Evolutionary conservation across 495 filamentous ascomycete genomes (phyloP), one percentile per base, ranked within the genome.

Genomic region (Sphaerosporella brunnea): DNA sequence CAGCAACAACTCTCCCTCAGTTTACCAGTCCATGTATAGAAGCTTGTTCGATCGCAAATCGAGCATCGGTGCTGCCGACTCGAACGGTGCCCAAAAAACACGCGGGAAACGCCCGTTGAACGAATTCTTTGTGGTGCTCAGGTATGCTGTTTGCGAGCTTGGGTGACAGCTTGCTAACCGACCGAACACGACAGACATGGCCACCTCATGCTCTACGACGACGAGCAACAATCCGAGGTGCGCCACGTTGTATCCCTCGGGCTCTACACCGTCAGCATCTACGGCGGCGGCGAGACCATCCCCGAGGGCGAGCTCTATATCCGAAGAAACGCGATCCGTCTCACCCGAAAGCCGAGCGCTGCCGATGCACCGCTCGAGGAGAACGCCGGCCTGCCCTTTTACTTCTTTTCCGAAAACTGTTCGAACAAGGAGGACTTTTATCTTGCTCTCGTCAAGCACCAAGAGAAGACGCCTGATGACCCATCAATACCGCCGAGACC

Each of bases 361-460:
- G 62, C 75, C 15, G 79, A 78, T 19, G 59, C 65, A 1, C 66
- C 68, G 3, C 68, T 74, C 42, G 66, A 60, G 9, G 73, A 73
- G 37, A 53, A 71, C 1, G 71, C 77, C 32, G 65, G 69, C 11
- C 67, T 71, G 25, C 88, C 92, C 0, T 96, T 93, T 63, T 96
- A 75, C 59, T 65, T 97, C 1, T 97, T 95, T 63, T 93, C 85
- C 0, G 84, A 94, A 42, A 92, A 92, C 51, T 79, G 82, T 55
- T 93, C 84, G 0, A 82, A 88, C 18, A 96, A 97, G 64, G 90
- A 97, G 61, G 90, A 97, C 53, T 96, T 97, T 66, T 97, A 97
- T 62, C 83, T 92, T 62, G 82, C 87, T 16, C 70, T 97, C 53
- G 70, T 97, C 13, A 74, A 80, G 50, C 90, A 86, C 51, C 84